Base-by-base conservation (phyloP, 108 stramenopile genomes). In the Skeletonema tropicum region DNA sequence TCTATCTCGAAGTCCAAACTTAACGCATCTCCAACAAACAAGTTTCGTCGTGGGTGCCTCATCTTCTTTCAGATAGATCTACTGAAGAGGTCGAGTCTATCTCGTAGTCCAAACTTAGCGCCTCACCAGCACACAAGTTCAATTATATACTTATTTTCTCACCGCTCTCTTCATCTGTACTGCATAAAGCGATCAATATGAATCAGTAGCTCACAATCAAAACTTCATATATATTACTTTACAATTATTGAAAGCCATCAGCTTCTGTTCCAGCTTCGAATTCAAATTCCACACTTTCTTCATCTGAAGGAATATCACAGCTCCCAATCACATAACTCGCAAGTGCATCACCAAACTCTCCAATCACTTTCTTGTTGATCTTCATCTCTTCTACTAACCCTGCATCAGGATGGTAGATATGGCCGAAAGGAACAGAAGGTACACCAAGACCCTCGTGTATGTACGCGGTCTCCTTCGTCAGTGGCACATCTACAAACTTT, bases 401-500 rank as follows among this genome's bases (percentile, higher is more conserved):
- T 13, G 60, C 87, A 3, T 59, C 67, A 10, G 90, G 90, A 68
- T 93, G 89, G 70, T 93, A 93, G 39, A 93, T 83, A 68, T 93
- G 92, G 7, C 71, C 85, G 70, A 69, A 93, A 8, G 92, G 92
- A 13, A 93, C 66, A n/a, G 62, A 69, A 23, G 86, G 82, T 5
- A 91, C 87, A 3, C 86, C 90, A 41, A 93, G 57, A 8, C 88
- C 90, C 64, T 90, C 74, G 49, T 90, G 92, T 32, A 93, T 70
- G 33, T 84, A 85, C 10, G 87, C 87, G 62, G 88, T 93, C 26
- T 87, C 80, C 41, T 85, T 79, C 19, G 86, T 87, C 10, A 88
- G 42, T 0, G 92, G 92, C 1, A 88, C 87, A 57, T 91, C 86
- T 5, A 93, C 90, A 66, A 90, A 93, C 57, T 88, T 87, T n/a